Conservation (phyloP, 139 green algal genomes). For the Chlorella ohadii region DNA sequence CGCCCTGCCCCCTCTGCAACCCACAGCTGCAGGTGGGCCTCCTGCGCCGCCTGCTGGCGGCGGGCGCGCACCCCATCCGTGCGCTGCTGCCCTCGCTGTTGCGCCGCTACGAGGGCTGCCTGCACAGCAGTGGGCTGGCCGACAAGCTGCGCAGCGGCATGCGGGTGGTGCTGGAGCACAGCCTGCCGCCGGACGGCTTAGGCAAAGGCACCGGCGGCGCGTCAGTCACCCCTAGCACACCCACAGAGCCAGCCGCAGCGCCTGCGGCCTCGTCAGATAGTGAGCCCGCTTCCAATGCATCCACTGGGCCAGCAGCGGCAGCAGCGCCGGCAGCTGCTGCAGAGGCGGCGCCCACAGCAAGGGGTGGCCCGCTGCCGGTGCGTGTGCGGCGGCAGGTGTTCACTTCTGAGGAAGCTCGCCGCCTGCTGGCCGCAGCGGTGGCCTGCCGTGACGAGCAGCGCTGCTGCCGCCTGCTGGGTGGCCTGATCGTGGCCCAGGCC, state of each 20-base stretch:
- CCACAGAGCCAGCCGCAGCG: neutral
- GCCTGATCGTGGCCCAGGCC: neutral
- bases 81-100: neutral
- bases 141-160: slow-evolving; percentile 17
- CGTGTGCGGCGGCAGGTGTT: neutral
- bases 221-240: neutral
- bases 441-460: slow-evolving; percentile 1
- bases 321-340: neutral
- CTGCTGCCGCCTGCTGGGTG: neutral
- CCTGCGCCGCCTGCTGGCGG: slow-evolving; percentile 13
- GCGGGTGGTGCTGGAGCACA: neutral
- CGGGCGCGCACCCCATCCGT: neutral
- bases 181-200: neutral
- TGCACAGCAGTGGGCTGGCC: neutral
- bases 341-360: neutral
- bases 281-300: no score
- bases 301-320: no score
- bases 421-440: slow-evolving; percentile 1
- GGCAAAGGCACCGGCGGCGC: neutral
- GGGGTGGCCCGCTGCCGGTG: neutral
- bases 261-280: neutral
- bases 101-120: neutral
- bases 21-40: neutral
- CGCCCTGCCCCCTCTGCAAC: neutral
- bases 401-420: neutral